A percentile compares a stretch with the other conserved stretches of the same genome.
Conservation (phyloP, 2,329 filamentous ascomycete species). For the Cercospora janseana region DNA sequence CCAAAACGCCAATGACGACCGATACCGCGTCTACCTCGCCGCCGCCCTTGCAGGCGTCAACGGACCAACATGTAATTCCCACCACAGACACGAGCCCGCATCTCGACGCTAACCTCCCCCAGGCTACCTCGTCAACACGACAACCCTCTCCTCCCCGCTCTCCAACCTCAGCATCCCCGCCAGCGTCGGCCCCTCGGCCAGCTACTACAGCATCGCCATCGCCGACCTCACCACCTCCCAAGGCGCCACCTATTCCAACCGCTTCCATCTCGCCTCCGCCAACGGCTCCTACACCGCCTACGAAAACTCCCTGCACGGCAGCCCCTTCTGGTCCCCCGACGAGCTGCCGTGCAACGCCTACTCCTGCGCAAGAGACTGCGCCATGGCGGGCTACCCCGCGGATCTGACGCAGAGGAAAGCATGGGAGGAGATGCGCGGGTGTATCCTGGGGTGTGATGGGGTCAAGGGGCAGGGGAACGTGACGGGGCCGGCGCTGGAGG, state of each 20-base stretch:
- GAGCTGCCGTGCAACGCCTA: conserved; percentile 33
- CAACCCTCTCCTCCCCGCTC: conserved; percentile 29
- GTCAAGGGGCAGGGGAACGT: conserved; percentile 21
- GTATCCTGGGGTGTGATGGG: conserved; percentile 34
- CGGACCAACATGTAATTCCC: conserved; percentile 34
- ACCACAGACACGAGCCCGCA: neutral
- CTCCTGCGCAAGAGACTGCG: conserved; percentile 34
- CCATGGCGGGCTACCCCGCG: conserved; percentile 30
- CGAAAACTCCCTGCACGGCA: conserved; percentile 32
- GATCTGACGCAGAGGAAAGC: conserved; percentile 30
- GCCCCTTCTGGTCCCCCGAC: conserved; percentile 35
- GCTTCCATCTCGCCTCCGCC: conserved; percentile 32
- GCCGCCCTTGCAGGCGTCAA: conserved; percentile 35
- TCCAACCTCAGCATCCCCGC: conserved; percentile 36
- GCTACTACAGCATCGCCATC: conserved; percentile 36
- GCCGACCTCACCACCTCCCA: conserved; percentile 29
- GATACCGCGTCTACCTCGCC: conserved; percentile 39
- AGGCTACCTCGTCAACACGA: conserved; percentile 39
- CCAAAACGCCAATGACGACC: conserved; percentile 29
- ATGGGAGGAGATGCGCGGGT: conserved; percentile 31
- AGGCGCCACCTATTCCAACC: conserved; percentile 30
- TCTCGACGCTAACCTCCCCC: neutral
- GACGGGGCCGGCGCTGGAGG: conserved; percentile 21
- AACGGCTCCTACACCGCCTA: conserved; percentile 33
- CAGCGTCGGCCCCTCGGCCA: conserved; percentile 34